Conservation (phyloP, 192 early-diverging fungal species). For the Pecoramyces ruminantium region DNA sequence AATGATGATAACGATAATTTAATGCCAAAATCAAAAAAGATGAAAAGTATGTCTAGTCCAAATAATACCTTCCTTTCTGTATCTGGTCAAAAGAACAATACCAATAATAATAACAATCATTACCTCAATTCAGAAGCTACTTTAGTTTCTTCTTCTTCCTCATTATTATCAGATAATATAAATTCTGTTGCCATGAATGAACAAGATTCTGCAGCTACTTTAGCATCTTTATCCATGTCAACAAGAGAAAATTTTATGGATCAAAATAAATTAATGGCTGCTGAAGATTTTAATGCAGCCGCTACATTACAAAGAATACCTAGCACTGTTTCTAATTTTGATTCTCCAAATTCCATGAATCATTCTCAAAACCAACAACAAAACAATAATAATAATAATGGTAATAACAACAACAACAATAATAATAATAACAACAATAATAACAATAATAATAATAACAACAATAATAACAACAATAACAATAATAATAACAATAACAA, state of each 20-base stretch:
- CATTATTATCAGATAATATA: neutral
- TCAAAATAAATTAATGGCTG: neutral
- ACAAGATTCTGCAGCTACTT: neutral
- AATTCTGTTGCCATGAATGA: neutral
- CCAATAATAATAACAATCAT: neutral
- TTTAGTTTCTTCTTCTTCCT: neutral
- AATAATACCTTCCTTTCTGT: neutral
- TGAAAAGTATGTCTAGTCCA: neutral
- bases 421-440: neutral
- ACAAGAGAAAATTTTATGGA: neutral
- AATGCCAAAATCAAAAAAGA: neutral
- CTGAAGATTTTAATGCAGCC: neutral
- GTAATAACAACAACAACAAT: neutral
- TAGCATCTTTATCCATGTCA: neutral
- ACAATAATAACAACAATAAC: neutral
- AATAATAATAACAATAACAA: neutral
- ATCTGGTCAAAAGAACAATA: neutral
- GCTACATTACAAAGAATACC: neutral
- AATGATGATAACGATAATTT: neutral
- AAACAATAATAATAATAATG: neutral
- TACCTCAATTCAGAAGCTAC: neutral
- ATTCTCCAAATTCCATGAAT: neutral
- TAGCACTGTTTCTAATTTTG: neutral
- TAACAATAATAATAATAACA: neutral
- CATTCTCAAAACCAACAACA: neutral